Evolutionary conservation across 768 basidiomycete species (phyloP).

Genomic region (Tulasnella calospora): DNA sequence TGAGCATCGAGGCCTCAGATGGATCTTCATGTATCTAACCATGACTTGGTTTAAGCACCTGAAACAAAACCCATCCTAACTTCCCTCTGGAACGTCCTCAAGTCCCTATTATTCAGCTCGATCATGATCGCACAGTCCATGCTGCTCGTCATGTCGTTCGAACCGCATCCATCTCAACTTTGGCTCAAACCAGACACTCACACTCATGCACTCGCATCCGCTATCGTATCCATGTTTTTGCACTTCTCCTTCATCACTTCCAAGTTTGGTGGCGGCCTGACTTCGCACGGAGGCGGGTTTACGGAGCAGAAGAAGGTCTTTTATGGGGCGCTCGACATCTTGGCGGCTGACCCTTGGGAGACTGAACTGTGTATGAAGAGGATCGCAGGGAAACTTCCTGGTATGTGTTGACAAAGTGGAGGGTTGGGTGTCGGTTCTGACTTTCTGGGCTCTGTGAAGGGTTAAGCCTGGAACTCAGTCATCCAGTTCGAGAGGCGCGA

Average conservation of each 20-base stretch:
- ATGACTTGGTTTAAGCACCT: background rate
- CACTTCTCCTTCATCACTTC: slow-evolving; percentile 72
- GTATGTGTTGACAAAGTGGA: background rate
- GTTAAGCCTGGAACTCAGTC: slow-evolving; percentile 14
- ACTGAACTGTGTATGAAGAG: slow-evolving; percentile 41
- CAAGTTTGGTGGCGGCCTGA: slow-evolving; percentile 65
- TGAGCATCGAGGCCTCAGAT: slow-evolving; percentile 17
- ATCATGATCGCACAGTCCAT: slow-evolving; percentile 65
- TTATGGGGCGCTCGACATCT: slow-evolving; percentile 71
- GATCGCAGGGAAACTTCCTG: slow-evolving; percentile 30
- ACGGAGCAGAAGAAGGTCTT: slow-evolving; percentile 67
- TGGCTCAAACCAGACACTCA: slow-evolving; percentile 9
- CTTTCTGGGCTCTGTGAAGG: background rate
- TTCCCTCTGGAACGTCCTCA: slow-evolving; percentile 55
- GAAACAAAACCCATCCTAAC: slow-evolving; percentile 32
- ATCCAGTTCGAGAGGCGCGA: slow-evolving; percentile 37
- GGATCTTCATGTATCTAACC: background rate
- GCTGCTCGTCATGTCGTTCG: slow-evolving; percentile 45
- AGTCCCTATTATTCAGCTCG: slow-evolving; percentile 67
- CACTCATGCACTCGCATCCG: slow-evolving; percentile 44
- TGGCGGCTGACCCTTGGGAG: slow-evolving; percentile 43
- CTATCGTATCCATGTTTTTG: slow-evolving; percentile 54
- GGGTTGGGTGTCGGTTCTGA: background rate
- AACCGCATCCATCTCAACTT: slow-evolving; percentile 37
- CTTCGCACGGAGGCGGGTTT: slow-evolving; percentile 50